Evolutionary conservation across 768 basidiomycete genomes (phyloP).

Genomic region (Boletus rex-veris): DNA sequence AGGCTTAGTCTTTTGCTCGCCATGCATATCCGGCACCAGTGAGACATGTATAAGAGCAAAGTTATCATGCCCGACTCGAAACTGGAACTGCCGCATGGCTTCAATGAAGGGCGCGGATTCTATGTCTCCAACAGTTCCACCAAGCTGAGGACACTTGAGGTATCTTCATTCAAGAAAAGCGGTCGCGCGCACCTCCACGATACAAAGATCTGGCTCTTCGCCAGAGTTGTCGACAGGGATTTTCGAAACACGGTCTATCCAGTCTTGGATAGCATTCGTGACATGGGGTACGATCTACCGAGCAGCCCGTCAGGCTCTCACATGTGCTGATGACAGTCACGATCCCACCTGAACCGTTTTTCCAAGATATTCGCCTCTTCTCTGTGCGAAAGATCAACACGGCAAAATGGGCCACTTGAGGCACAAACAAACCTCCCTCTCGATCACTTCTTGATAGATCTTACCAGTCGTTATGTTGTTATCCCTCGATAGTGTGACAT

Average conservation of each 20-base stretch:
- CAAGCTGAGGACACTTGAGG: constrained; percentile 56
- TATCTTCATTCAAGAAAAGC: background rate
- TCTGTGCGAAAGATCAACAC: constrained; percentile 37
- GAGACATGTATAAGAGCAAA: constrained; percentile 97
- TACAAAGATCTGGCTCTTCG: constrained; percentile 93
- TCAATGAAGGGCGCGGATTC: constrained; percentile 98
- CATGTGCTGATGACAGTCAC: background rate
- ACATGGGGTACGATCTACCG: constrained; percentile 89
- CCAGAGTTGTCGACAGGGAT: constrained; percentile 93
- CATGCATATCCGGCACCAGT: constrained; percentile 97
- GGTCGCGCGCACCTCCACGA: constrained; percentile 75
- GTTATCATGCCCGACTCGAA: constrained; percentile 94
- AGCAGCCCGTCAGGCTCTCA: constrained; percentile 7
- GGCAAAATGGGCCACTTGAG: background rate
- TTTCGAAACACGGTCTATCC: constrained; percentile 94
- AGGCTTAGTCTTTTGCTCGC: constrained; percentile 98
- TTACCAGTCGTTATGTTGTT: constrained; percentile 99
- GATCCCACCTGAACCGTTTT: constrained; percentile 87
- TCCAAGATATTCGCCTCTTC: constrained; percentile 86
- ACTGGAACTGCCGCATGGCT: constrained; percentile 99
- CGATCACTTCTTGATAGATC: constrained; percentile 95
- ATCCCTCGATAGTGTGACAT: constrained; percentile 89
- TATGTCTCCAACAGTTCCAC: constrained; percentile 98
- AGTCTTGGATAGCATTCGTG: constrained; percentile 96
- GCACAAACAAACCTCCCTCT: constrained; percentile 76